A percentile compares a stretch with the other conserved stretches of the same genome.
Conservation (phyloP, 768 basidiomycete species). For the Amanita fuliginea region DNA sequence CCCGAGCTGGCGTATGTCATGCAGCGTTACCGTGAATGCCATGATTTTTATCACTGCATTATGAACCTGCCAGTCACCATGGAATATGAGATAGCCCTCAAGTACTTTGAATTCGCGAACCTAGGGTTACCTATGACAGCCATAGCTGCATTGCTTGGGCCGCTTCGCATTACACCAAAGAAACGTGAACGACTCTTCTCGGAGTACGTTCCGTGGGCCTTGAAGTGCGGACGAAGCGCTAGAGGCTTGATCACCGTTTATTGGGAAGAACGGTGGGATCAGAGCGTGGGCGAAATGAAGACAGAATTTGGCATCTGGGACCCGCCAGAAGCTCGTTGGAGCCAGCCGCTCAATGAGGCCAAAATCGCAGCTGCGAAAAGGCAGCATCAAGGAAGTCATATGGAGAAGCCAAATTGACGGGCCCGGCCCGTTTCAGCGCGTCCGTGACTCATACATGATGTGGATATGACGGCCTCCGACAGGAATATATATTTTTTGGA, state of each 20-base stretch:
- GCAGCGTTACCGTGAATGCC: constrained; percentile 96
- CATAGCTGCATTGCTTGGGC: constrained; percentile 71
- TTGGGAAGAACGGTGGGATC: constrained; percentile 93
- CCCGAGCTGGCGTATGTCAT: constrained; percentile 96
- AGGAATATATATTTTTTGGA: too few relatives aligned
- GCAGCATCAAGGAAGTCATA: constrained; percentile 5
- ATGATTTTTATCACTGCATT: constrained; percentile 95
- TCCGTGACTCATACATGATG: neutral
- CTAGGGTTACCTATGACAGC: constrained; percentile 82
- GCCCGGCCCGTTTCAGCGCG: neutral
- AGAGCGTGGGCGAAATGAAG: constrained; percentile 74
- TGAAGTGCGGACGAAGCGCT: constrained; percentile 69
- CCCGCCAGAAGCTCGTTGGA: constrained; percentile 66
- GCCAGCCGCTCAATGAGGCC: constrained; percentile 53
- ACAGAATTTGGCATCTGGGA: constrained; percentile 78
- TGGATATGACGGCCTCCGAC: neutral
- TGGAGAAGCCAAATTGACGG: neutral
- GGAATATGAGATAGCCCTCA: constrained; percentile 86
- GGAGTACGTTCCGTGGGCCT: constrained; percentile 90
- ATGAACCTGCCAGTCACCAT: constrained; percentile 83
- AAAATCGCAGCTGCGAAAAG: constrained; percentile 34
- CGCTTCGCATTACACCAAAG: constrained; percentile 50
- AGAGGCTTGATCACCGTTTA: constrained; percentile 80
- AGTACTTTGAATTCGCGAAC: constrained; percentile 91
- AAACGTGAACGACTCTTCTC: constrained; percentile 50